Evolutionary conservation across 1,284 basidiomycete genomes (phyloP), one percentile per base, ranked within the genome.

Genomic region (Exobasidium rhododendri): DNA sequence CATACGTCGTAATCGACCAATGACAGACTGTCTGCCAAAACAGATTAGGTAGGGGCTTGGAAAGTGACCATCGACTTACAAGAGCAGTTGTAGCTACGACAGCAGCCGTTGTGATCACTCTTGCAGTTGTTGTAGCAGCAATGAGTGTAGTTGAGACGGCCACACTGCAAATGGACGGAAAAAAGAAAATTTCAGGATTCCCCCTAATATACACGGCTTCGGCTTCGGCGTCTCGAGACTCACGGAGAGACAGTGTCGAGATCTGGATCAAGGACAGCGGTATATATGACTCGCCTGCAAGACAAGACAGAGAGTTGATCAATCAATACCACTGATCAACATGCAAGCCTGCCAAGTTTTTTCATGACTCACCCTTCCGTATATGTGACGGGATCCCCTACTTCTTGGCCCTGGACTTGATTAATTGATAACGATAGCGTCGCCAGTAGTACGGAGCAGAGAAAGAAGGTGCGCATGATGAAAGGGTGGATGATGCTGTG

Each of bases 301-400:
- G 17, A 10, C 17, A 17, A 40, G 35, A 17, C n/a, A n/a, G n/a
- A n/a, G n/a, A n/a, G n/a, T n/a, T n/a, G n/a, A n/a, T n/a, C n/a
- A n/a, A n/a, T n/a, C n/a, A n/a, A n/a, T n/a, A n/a, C n/a, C n/a
- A n/a, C n/a, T n/a, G n/a, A n/a, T n/a, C n/a, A n/a, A n/a, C n/a
- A n/a, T n/a, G n/a, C n/a, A n/a, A n/a, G n/a, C n/a, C n/a, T n/a
- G n/a, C n/a, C n/a, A n/a, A n/a, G n/a, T n/a, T n/a, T n/a, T n/a
- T n/a, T n/a, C n/a, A 40, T 17, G 17, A 17, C 35, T 40, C 35
- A 40, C 35, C 35, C 47, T 20, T 2, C 26, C 13, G 47, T 50
- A 50, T 50, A 50, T 7, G 47, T 50, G 20, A 50, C 47, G 22
- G 47, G 47, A 50, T 50, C 47, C 5, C 47, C 47, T 50, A 28